These are phyloP conservation scores for Ogataea angusta DNA, from an alignment of 805 yeast species.

Conservation along the genomic window DNA sequence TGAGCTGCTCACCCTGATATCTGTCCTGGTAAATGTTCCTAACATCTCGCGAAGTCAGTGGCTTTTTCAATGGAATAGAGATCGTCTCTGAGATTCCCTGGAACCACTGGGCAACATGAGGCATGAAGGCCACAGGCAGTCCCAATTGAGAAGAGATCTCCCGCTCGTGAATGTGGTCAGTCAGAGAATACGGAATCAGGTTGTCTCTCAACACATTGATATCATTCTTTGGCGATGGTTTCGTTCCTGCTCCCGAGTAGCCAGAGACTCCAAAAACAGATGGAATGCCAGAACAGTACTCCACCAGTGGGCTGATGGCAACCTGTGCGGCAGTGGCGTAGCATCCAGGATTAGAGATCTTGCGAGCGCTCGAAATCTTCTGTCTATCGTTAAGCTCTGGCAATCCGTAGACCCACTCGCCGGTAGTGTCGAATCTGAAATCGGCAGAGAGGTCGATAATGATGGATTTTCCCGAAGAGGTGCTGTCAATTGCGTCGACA, in stretches of 20 bases:
- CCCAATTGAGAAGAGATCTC: slow-evolving; percentile 86
- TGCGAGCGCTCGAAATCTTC: slow-evolving; percentile 64
- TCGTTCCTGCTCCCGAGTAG: slow-evolving; percentile 98
- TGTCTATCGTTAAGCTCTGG: slow-evolving; percentile 83
- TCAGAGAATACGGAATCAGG: slow-evolving; percentile 89
- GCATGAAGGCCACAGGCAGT: slow-evolving; percentile 78
- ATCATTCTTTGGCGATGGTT: slow-evolving; percentile 96
- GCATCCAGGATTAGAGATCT: slow-evolving; percentile 96
- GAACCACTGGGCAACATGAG: slow-evolving; percentile 99
- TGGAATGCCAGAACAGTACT: slow-evolving; percentile 68
- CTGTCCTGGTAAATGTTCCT: slow-evolving; percentile 83
- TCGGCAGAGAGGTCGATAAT: slow-evolving; percentile 94
- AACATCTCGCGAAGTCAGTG: slow-evolving; percentile 75
- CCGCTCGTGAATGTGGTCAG: slow-evolving; percentile 95
- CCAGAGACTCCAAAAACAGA: slow-evolving; percentile 95
- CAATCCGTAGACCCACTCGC: slow-evolving; percentile 90
- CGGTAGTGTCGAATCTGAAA: slow-evolving; percentile 85
- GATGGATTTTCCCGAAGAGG: slow-evolving; percentile 61
- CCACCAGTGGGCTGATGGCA: slow-evolving; percentile 82
- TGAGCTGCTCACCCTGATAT: slow-evolving; percentile 81
- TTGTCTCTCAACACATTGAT: slow-evolving; percentile 69
- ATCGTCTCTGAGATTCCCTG: slow-evolving; percentile 96
- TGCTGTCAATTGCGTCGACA: slow-evolving; percentile 74
- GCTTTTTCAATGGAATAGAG: slow-evolving; percentile 76
- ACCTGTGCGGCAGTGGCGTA: slow-evolving; percentile 98